A percentile compares a stretch with the other conserved stretches of the same genome.
These are phyloP conservation scores for Immersiella caudata DNA, from an alignment of 495 filamentous ascomycete species.

Conservation along the genomic window DNA sequence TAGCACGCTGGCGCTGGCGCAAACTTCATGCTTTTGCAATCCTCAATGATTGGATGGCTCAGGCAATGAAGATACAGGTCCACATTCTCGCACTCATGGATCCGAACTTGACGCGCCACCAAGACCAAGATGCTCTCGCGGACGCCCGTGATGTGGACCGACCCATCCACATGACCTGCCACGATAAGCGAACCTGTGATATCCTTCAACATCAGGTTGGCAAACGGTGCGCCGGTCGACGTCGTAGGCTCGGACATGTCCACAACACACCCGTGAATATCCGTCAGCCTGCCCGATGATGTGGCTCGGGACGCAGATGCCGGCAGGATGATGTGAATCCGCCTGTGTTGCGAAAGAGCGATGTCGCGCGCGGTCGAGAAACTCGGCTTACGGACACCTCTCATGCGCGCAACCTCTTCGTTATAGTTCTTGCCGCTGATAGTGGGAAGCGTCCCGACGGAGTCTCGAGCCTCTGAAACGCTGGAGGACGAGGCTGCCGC, in stretches of 20 bases:
- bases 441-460: constrained; percentile 31
- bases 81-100: constrained; percentile 81
- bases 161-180: constrained; percentile 74
- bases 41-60: constrained; percentile 91
- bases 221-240: constrained; percentile 66
- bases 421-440: constrained; percentile 52
- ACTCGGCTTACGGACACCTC: constrained; percentile 56
- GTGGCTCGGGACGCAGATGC: constrained; percentile 65
- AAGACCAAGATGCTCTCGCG: constrained; percentile 74
- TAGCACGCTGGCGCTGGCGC: constrained; percentile 69
- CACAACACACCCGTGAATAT: constrained; percentile 72
- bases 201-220: constrained; percentile 71
- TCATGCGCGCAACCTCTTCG: constrained; percentile 45
- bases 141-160: constrained; percentile 80
- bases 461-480: constrained; percentile 37
- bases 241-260: constrained; percentile 67
- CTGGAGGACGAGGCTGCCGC: constrained; percentile 19
- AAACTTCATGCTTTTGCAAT: constrained; percentile 78
- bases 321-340: constrained; percentile 73
- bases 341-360: constrained; percentile 62
- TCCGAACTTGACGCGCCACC: constrained; percentile 78
- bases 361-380: constrained; percentile 64
- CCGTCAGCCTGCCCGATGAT: constrained; percentile 71
- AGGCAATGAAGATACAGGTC: constrained; percentile 80
- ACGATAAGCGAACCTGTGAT: constrained; percentile 70